Base-by-base conservation (phyloP, 495 filamentous ascomycete genomes). In the Neurospora sp. region DNA sequence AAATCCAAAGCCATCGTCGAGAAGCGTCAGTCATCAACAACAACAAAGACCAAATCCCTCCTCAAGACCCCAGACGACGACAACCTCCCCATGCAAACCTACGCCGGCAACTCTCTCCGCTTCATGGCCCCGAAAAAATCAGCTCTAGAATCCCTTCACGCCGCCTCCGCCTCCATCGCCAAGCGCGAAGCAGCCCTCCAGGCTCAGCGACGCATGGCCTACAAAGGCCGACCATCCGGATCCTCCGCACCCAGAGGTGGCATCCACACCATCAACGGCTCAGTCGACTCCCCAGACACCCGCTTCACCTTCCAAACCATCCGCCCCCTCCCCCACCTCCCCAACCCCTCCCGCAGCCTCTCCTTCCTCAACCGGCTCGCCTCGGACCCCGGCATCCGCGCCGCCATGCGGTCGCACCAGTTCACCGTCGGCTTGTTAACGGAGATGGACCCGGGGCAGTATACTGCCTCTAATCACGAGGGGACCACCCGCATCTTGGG, bases 361-460 rank as follows among this genome's bases (percentile, higher is more conserved):
- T 78, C 84, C n/a, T 96, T 94, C 82, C 90, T 99, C 39, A 84
- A 91, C 76, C 89, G 93, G 0, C 87, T 99, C 7, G 88, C 88
- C 75, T 86, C 89, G 72, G 96, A 99, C 85, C 90, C 93, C 0
- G 96, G 96, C 46, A 96, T 99, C 83, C 88, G 89, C 73, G 83
- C 90, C 35, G 87, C 90, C 18, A 99, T 99, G 96, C 82, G 86
- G 11, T 89, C 88, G 72, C 94, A 97, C 84, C 88, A 89, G 62
- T 97, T 96, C 85, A 88, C 87, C 69, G 96, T 99, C n/a, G 90
- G 90, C 1, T 81, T 98, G 20, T 86, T 99, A 4, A 97, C 94
- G 5, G 96, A 99, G 82, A 98, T 99, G 95, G 91, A 98, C 77
- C 96, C 96, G 1, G 83, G 90, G 0, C 87, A 90, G 73, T 37